Percentiles rank a stretch among this genome's conserved stretches.
These are phyloP conservation scores for Scutellaria galericulata DNA, from an alignment of 257 asterid species.

Conservation along the genomic window DNA sequence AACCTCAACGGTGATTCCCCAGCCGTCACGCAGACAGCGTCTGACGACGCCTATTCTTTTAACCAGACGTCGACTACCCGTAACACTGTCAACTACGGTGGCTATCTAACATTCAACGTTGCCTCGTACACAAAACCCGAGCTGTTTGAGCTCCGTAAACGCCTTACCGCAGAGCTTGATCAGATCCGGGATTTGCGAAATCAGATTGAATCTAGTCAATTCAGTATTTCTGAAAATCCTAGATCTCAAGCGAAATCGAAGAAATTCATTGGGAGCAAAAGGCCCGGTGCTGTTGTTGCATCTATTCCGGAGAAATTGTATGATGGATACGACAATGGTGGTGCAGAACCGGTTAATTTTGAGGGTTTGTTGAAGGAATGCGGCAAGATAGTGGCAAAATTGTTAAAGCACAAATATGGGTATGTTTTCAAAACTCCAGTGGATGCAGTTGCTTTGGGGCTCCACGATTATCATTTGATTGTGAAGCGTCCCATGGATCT, in stretches of 20 bases:
- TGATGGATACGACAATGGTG: constrained; percentile 40
- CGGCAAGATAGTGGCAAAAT: constrained; percentile 56
- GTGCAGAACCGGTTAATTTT: constrained; percentile 29
- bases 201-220: constrained; percentile 68
- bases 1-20: constrained; percentile 40
- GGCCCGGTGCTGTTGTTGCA: constrained; percentile 49
- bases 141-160: constrained; percentile 58
- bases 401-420: constrained; percentile 59
- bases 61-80: constrained; percentile 64
- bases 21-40: constrained; percentile 76
- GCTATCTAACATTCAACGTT: constrained; percentile 54
- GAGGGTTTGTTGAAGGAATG: constrained; percentile 72
- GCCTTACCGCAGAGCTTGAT: constrained; percentile 68
- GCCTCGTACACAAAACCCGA: constrained; percentile 58
- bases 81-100: constrained; percentile 57
- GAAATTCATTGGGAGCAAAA: constrained; percentile 52
- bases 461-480: constrained; percentile 84
- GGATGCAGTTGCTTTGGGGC: constrained; percentile 66
- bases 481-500: constrained; percentile 94
- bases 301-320: constrained; percentile 40
- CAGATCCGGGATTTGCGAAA: constrained; percentile 69
- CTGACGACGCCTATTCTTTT: constrained; percentile 91
- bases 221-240: constrained; percentile 47
- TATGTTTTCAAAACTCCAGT: constrained; percentile 74
- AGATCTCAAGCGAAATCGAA: constrained; percentile 59